phyloP scores from a whole-genome alignment of 2,329 filamentous ascomycete genomes.

The Colletotrichum tofieldiae region DNA sequence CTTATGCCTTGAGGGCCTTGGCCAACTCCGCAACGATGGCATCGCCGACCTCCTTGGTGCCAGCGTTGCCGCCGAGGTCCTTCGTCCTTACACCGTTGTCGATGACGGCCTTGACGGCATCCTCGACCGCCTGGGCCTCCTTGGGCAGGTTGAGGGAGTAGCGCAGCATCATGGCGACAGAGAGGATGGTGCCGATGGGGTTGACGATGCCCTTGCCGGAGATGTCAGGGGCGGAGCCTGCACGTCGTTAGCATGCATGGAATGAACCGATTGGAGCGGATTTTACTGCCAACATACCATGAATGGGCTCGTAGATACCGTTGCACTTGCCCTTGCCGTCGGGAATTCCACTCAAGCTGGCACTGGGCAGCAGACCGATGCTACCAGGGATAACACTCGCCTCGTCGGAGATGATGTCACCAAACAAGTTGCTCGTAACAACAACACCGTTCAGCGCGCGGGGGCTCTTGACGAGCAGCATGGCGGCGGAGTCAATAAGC shows the following conservation, averaged over 20 bases:
- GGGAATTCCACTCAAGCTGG: slow-evolving; percentile 87
- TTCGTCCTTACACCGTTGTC: slow-evolving; percentile 84
- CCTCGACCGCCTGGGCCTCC: slow-evolving; percentile 85
- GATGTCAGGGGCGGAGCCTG: slow-evolving; percentile 92
- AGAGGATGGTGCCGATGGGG: slow-evolving; percentile 92
- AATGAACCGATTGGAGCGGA: neutral
- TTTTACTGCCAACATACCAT: slow-evolving; percentile 71
- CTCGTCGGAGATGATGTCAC: slow-evolving; percentile 96
- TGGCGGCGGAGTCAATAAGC: slow-evolving; percentile 95
- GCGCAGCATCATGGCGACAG: slow-evolving; percentile 94
- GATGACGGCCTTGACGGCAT: slow-evolving; percentile 84
- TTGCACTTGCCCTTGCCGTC: slow-evolving; percentile 89
- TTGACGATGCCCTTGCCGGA: slow-evolving; percentile 88
- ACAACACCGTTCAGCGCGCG: slow-evolving; percentile 89
- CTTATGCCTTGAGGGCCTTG: slow-evolving; percentile 71
- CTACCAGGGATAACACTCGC: slow-evolving; percentile 94
- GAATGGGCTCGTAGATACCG: slow-evolving; percentile 98
- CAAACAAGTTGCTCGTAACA: slow-evolving; percentile 94
- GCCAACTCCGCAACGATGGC: slow-evolving; percentile 82
- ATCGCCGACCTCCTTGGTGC: slow-evolving; percentile 77
- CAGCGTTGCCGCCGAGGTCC: slow-evolving; percentile 85
- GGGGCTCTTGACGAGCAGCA: slow-evolving; percentile 98
- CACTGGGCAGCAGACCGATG: slow-evolving; percentile 89
- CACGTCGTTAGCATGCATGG: neutral
- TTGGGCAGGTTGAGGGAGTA: slow-evolving; percentile 88